Percentiles rank a stretch among this genome's conserved stretches.
Conservation (phyloP, 2,329 filamentous ascomycete genomes). For the Periconia sp. region DNA sequence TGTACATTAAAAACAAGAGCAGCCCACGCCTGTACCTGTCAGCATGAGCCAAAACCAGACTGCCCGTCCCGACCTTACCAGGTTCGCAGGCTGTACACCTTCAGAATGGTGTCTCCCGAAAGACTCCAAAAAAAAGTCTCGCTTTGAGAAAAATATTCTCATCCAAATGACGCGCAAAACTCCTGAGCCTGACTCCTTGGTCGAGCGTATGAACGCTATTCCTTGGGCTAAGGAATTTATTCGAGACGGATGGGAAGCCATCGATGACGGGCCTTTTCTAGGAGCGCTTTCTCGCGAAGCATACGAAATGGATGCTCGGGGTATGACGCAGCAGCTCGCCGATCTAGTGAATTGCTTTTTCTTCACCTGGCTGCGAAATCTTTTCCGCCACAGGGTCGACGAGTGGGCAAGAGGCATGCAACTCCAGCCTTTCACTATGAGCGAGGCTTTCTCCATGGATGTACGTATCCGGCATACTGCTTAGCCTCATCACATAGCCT, state of each 20-base stretch:
- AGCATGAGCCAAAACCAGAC: no score
- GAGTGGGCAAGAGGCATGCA: background rate
- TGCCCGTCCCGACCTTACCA: no score
- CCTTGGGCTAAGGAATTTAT: background rate
- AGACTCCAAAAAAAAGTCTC: background rate
- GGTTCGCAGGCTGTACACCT: background rate
- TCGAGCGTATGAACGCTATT: background rate
- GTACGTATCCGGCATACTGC: no score
- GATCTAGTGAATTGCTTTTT: conserved; percentile 1
- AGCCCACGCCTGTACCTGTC: no score
- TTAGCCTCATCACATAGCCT: no score
- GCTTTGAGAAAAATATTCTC: background rate
- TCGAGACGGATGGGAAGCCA: background rate
- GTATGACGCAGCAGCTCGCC: background rate
- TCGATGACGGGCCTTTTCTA: background rate
- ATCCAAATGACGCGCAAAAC: background rate
- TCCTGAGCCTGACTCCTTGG: background rate
- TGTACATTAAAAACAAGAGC: no score
- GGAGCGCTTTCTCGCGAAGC: background rate
- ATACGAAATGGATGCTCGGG: background rate
- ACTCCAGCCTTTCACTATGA: background rate
- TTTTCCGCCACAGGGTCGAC: background rate
- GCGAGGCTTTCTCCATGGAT: no score
- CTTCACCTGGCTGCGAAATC: background rate
- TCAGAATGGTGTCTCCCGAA: background rate